phyloP scores from a whole-genome alignment of 2,329 filamentous ascomycete species.

The Colletotrichum melonis region DNA sequence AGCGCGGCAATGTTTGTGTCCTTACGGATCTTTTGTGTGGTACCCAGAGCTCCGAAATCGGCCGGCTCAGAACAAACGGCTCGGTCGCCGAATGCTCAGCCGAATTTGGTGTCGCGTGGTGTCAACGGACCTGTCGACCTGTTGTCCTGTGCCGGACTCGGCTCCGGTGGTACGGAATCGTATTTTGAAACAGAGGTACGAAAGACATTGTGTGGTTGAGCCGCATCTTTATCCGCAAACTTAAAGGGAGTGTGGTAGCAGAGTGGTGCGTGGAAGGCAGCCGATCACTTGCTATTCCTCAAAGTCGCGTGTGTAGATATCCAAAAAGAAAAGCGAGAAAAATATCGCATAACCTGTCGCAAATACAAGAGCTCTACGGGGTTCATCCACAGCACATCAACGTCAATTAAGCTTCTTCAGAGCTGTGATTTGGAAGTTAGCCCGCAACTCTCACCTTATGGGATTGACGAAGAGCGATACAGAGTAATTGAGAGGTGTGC shows the following conservation, averaged over 20 bases:
- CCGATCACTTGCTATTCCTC: not conserved
- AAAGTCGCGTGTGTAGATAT: no score
- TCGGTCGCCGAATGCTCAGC: slow-evolving; percentile 13
- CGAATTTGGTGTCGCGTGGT: not conserved
- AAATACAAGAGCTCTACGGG: no score
- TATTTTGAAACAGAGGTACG: not conserved
- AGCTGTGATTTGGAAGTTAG: no score
- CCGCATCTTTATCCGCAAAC: not conserved
- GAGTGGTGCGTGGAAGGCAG: not conserved
- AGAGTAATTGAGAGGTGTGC: not conserved
- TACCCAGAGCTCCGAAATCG: slow-evolving; percentile 24
- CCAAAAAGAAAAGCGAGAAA: no score
- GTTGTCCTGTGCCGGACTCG: slow-evolving; percentile 1
- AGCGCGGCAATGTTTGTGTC: not conserved
- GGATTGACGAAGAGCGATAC: no score
- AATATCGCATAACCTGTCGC: no score
- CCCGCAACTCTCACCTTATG: no score
- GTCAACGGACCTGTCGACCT: not conserved
- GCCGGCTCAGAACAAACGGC: slow-evolving; percentile 4
- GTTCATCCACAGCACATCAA: no score
- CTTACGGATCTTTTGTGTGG: not conserved
- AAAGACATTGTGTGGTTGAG: not conserved
- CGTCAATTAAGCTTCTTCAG: no score
- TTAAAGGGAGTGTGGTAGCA: not conserved
- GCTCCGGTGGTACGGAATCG: not conserved